Conservation (phyloP, 805 yeast species). For the Zygosaccharomyces lentus region DNA sequence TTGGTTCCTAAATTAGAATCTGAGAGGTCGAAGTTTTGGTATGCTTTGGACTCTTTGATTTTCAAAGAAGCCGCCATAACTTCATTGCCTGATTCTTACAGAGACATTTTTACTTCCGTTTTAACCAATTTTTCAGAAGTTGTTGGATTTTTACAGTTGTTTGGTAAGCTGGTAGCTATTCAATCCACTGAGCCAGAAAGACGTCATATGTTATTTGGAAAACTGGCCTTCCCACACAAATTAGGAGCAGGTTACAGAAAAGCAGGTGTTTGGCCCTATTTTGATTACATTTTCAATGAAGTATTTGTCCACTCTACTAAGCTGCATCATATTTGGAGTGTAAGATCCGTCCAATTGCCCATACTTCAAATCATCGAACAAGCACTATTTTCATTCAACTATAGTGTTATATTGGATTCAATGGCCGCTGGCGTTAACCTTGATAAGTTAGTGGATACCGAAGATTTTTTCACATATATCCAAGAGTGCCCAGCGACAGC, state of each 20-base stretch:
- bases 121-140: slow-evolving; percentile 53
- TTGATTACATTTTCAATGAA: slow-evolving; percentile 65
- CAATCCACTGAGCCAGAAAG: slow-evolving; percentile 29
- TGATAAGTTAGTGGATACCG: slow-evolving; percentile 44
- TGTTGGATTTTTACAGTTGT: slow-evolving; percentile 55
- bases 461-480: slow-evolving; percentile 46
- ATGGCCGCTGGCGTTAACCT: slow-evolving; percentile 49
- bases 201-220: slow-evolving; percentile 37
- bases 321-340: slow-evolving; percentile 32
- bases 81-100: slow-evolving; percentile 35
- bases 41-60: slow-evolving; percentile 64
- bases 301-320: slow-evolving; percentile 53
- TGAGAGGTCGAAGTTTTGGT: slow-evolving; percentile 57
- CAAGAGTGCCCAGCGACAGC: too few relatives aligned
- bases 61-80: slow-evolving; percentile 37
- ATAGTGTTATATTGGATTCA: slow-evolving; percentile 47
- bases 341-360: slow-evolving; percentile 46
- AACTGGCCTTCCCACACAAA: slow-evolving; percentile 55
- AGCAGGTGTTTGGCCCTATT: slow-evolving; percentile 73
- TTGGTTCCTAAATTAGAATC: slow-evolving; percentile 46
- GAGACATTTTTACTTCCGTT: slow-evolving; percentile 42
- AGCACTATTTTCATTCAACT: slow-evolving; percentile 49
- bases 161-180: slow-evolving; percentile 40
- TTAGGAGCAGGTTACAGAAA: slow-evolving; percentile 60
- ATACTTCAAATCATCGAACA: slow-evolving; percentile 50